A percentile compares a stretch with the other conserved stretches of the same genome.
Conservation (phyloP, 495 filamentous ascomycete genomes). For the Lepidopterella palustris region DNA sequence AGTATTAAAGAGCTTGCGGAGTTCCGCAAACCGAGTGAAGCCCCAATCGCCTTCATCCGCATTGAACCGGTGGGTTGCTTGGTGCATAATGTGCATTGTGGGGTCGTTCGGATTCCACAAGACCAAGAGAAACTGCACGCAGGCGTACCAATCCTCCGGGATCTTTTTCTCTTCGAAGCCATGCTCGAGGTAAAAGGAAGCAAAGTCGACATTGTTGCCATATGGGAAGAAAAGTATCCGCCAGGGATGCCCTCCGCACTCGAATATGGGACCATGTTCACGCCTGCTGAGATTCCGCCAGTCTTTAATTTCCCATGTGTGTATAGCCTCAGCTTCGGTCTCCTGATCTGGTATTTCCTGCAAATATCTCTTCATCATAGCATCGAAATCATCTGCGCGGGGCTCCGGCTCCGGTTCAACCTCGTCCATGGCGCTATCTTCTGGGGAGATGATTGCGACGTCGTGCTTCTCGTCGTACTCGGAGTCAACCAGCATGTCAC, state of each 20-base stretch:
- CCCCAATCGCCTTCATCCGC: slow-evolving; percentile 98
- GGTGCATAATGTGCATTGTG: slow-evolving; percentile 61
- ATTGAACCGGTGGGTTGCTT: slow-evolving; percentile 83
- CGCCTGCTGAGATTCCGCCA: slow-evolving; percentile 70
- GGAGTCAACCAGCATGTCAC: slow-evolving; percentile 49
- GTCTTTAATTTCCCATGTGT: slow-evolving; percentile 80
- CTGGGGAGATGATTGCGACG: slow-evolving; percentile 76
- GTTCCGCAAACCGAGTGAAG: slow-evolving; percentile 86
- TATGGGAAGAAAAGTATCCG: slow-evolving; percentile 91
- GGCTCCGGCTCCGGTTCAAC: slow-evolving; percentile 42
- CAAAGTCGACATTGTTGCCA: slow-evolving; percentile 85
- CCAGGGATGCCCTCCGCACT: slow-evolving; percentile 86
- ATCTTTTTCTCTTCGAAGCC: slow-evolving; percentile 62
- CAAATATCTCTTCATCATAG: slow-evolving; percentile 74
- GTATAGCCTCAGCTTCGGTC: slow-evolving; percentile 55
- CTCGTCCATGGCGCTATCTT: slow-evolving; percentile 45
- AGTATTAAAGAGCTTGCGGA: slow-evolving; percentile 70
- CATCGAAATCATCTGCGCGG: slow-evolving; percentile 73
- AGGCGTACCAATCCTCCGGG: slow-evolving; percentile 89
- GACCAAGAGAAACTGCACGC: slow-evolving; percentile 90
- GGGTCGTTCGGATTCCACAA: slow-evolving; percentile 91
- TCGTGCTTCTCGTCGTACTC: slow-evolving; percentile 68
- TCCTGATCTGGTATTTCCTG: slow-evolving; percentile 69
- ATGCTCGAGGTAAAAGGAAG: slow-evolving; percentile 95
- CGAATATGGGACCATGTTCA: slow-evolving; percentile 80